A percentile compares a stretch with the other conserved stretches of the same genome.
Evolutionary conservation across 2,329 filamentous ascomycete species (phyloP).

Genomic region (Phialocephala subalpina): DNA sequence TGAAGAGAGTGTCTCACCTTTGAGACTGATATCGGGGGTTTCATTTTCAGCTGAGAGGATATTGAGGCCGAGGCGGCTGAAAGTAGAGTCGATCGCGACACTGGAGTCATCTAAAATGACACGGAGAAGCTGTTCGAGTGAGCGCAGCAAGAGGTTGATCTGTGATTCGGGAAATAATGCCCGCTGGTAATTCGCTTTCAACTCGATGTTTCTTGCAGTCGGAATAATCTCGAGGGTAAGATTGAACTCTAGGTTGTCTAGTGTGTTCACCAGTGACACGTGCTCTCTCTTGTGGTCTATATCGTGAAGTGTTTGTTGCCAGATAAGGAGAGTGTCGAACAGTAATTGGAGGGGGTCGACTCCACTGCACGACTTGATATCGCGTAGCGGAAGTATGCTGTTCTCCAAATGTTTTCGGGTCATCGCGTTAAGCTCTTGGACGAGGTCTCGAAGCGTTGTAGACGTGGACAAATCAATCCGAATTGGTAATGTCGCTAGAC

Average conservation of each 20-base stretch:
- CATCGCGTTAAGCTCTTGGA: constrained; percentile 68
- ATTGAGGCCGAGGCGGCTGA: constrained; percentile 21
- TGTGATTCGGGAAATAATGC: constrained; percentile 62
- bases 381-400: constrained; percentile 67
- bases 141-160: constrained; percentile 62
- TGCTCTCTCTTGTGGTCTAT: constrained; percentile 43
- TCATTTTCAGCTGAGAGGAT: constrained; percentile 42
- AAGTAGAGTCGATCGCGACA: constrained; percentile 24
- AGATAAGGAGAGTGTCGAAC: constrained; percentile 84
- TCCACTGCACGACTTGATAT: constrained; percentile 71
- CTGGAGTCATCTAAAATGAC: constrained; percentile 45
- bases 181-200: constrained; percentile 62
- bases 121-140: constrained; percentile 64
- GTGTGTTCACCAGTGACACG: constrained; percentile 64
- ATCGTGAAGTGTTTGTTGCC: constrained; percentile 74
- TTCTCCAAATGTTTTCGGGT: constrained; percentile 74
- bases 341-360: constrained; percentile 63
- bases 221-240: constrained; percentile 82
- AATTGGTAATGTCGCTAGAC: constrained; percentile 78
- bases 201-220: constrained; percentile 50
- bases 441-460: constrained; percentile 63
- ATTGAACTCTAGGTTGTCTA: constrained; percentile 79
- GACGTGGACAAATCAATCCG: constrained; percentile 65
- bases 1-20: constrained; percentile 35
- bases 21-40: constrained; percentile 23